Evolutionary conservation across 176 grass and related monocot genomes (phyloP), one percentile per base, ranked within the genome.

Genomic region (Cenchrus fungigraminus): DNA sequence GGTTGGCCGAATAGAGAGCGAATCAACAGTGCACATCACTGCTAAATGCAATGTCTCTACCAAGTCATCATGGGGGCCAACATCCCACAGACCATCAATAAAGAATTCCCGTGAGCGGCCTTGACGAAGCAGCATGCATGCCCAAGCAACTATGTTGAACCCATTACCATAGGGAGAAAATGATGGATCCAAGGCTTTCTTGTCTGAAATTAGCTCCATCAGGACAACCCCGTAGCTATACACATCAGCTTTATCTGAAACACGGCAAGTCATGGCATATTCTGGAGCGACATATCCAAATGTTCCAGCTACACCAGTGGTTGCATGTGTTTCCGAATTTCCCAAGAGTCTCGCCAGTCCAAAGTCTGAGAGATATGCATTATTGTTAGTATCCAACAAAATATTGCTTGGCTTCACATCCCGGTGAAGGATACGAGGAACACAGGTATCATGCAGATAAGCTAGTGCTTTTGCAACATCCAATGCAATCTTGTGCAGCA

Each of bases 251-350:
- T 98, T 98, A 88, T 98, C 95, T 63, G 95, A 98, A 79, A 98
- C 95, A 62, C 95, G 92, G 73, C 92, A 98, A 47, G 95, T 98
- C 95, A 98, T 98, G 12, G 95, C 95, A 66, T 98, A 98, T 73
- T 98, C 95, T 32, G 95, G 95, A 88, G 95, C 95, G 69, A 98
- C 95, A 86, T 98, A 98, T 68, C 95, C 95, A 88, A 98, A 98
- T 53, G 95, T 98, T 65, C 95, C 95, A 59, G 95, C 95, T 52
- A 98, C 95, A 83, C 95, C 95, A 63, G 95, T 98, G 46, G 95
- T 98, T 66, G 95, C 95, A 71, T 98, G 95, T 65, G 95, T 98
- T 95, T 98, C 95, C 45, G 95, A 98, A 88, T 95, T 98, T 32
- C 95, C 95, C 81, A 98, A 87, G 49, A 98, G 89, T 65, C 95